phyloP scores from a whole-genome alignment of 2,329 filamentous ascomycete species.

The Colletotrichum sp. region DNA sequence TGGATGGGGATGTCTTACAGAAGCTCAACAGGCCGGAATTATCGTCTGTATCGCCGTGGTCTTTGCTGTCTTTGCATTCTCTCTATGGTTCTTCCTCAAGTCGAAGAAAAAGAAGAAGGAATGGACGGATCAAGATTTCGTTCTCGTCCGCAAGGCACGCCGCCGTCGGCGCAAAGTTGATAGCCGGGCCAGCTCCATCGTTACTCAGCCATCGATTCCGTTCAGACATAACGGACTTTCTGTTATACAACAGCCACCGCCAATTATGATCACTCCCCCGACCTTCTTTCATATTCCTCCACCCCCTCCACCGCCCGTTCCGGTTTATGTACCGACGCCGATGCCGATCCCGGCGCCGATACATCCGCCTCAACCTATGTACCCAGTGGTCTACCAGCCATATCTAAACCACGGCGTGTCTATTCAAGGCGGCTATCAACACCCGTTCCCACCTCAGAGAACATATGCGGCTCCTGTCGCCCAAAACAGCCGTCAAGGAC shows the following conservation, averaged over 20 bases:
- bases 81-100: constrained; percentile 36
- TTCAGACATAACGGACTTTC: constrained; percentile 4
- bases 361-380: constrained; percentile 6
- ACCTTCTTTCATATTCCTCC: neutral
- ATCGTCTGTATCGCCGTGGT: constrained; percentile 39
- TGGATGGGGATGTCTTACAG: constrained; percentile 45
- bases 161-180: neutral
- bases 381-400: constrained; percentile 22
- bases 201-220: neutral
- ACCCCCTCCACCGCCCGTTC: constrained; percentile 3
- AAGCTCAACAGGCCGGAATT: constrained; percentile 41
- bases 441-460: neutral
- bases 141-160: constrained; percentile 4
- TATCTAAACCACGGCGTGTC: constrained; percentile 1
- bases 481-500: neutral
- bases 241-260: neutral
- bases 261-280: neutral
- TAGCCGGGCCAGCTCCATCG: neutral
- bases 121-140: constrained; percentile 1
- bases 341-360: neutral
- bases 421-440: neutral
- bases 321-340: neutral
- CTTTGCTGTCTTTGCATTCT: constrained; percentile 29
- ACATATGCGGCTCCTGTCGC: neutral
- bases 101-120: constrained; percentile 11